Evolutionary conservation across 257 asterid species (phyloP).

Genomic region (Solanum ossicruentum): DNA sequence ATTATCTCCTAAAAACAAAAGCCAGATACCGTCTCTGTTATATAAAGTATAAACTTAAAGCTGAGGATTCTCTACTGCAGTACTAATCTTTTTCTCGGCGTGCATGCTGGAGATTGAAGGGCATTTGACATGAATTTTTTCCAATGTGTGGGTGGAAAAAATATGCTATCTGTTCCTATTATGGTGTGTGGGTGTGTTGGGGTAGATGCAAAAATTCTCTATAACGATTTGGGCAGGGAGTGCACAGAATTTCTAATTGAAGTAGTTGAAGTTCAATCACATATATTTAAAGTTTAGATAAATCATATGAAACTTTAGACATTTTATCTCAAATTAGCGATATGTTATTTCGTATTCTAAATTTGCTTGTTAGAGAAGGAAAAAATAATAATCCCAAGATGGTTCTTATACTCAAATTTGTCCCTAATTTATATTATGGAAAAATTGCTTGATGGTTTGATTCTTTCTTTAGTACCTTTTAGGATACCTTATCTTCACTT

Average conservation of each 20-base stretch:
- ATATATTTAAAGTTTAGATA: not conserved
- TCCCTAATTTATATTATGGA: not conserved
- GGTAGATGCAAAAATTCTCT: not conserved
- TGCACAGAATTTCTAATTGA: too few relatives aligned
- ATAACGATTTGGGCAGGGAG: not conserved
- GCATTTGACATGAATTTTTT: not conserved
- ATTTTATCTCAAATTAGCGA: not conserved
- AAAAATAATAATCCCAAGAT: not conserved
- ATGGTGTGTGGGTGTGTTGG: not conserved
- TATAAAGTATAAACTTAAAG: not conserved
- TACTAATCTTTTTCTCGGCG: not conserved
- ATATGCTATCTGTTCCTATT: not conserved
- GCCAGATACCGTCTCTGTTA: not conserved
- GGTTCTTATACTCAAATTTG: not conserved
- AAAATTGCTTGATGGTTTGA: too few relatives aligned
- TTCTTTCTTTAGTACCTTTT: too few relatives aligned
- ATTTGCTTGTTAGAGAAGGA: not conserved
- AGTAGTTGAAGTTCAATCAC: not conserved
- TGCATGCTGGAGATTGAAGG: not conserved
- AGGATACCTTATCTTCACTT: not conserved
- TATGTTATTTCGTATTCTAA: not conserved
- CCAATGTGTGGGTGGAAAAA: not conserved
- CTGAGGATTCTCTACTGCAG: not conserved
- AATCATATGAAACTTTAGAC: not conserved
- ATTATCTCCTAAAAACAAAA: not conserved